Percentiles rank a stretch among this genome's conserved stretches.
These are phyloP conservation scores for Salicornia ramosissima DNA, from an alignment of 148 eudicot genomes.

Conservation along the genomic window DNA sequence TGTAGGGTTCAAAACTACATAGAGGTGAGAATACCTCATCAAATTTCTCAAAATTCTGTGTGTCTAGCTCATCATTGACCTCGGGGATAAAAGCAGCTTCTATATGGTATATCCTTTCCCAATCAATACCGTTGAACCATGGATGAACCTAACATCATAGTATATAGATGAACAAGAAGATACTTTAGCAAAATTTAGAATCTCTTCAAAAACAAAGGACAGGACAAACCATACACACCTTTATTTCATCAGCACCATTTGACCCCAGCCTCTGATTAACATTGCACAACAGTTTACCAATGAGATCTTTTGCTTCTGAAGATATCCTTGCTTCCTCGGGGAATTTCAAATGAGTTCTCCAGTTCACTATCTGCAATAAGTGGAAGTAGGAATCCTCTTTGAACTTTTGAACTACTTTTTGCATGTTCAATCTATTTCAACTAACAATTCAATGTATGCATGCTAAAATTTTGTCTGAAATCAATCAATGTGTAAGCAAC, in stretches of 20 bases:
- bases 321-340: conserved; percentile 89
- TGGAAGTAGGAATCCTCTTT: conserved; percentile 10
- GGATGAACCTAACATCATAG: conserved; percentile 51
- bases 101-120: conserved; percentile 84
- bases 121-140: conserved; percentile 74
- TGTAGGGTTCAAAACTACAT: conserved; percentile 2
- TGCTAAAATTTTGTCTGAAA: conserved; percentile 2
- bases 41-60: conserved; percentile 96
- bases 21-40: conserved; percentile 57
- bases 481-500: neutral
- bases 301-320: conserved; percentile 81
- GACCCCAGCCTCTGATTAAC: conserved; percentile 87
- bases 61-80: conserved; percentile 92
- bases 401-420: conserved; percentile 9
- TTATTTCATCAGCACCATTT: conserved; percentile 86
- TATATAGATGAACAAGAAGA: neutral
- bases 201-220: conserved; percentile 28
- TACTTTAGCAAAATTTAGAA: conserved; percentile 3
- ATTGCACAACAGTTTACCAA: conserved; percentile 78
- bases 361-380: conserved; percentile 72
- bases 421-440: neutral
- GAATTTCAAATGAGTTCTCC: conserved; percentile 87
- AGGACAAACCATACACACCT: conserved; percentile 75
- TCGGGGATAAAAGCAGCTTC: conserved; percentile 96
- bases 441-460: neutral